Percentiles rank a stretch among this genome's conserved stretches.
These are phyloP conservation scores for Aquilaria agallochum DNA, from an alignment of 441 rosid genomes.

Conservation along the genomic window DNA sequence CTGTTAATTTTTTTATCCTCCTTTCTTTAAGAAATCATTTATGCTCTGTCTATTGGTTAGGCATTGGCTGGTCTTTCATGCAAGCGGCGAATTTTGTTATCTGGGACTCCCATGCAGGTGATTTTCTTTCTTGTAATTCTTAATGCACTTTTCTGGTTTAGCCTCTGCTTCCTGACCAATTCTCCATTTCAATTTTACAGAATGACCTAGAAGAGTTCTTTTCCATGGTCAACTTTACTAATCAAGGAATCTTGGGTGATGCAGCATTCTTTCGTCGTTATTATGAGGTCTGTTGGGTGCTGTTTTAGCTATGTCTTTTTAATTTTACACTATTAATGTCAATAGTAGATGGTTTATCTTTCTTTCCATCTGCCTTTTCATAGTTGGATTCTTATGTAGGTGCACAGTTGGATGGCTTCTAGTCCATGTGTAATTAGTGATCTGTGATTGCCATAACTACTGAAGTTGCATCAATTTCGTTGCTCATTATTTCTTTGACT, in stretches of 20 bases:
- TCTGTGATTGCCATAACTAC: no score
- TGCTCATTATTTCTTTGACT: no score
- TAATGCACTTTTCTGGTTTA: constrained; percentile 1
- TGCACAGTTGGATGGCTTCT: background rate
- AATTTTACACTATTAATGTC: background rate
- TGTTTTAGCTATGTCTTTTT: constrained; percentile 2
- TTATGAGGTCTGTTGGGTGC: constrained; percentile 61
- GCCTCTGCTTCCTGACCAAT: background rate
- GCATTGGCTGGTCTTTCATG: constrained; percentile 94
- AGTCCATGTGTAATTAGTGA: no score
- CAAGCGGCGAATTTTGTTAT: constrained; percentile 85
- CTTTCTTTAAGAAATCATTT: constrained; percentile 15
- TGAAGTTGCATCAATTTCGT: no score
- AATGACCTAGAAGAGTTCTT: constrained; percentile 99
- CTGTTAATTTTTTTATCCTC: constrained; percentile 8
- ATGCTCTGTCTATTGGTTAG: constrained; percentile 34
- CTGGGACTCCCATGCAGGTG: constrained; percentile 99
- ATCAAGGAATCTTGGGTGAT: constrained; percentile 92
- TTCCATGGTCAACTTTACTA: constrained; percentile 99
- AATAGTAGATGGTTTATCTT: background rate
- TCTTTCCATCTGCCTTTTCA: constrained; percentile 5
- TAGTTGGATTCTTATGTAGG: background rate
- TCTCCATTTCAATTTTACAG: constrained; percentile 33
- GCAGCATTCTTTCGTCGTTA: constrained; percentile 86
- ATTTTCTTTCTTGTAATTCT: constrained; percentile 18